Evolutionary conservation across 129 eudicot species (phyloP), one percentile per base, ranked within the genome.

Genomic region (Logfia minima): DNA sequence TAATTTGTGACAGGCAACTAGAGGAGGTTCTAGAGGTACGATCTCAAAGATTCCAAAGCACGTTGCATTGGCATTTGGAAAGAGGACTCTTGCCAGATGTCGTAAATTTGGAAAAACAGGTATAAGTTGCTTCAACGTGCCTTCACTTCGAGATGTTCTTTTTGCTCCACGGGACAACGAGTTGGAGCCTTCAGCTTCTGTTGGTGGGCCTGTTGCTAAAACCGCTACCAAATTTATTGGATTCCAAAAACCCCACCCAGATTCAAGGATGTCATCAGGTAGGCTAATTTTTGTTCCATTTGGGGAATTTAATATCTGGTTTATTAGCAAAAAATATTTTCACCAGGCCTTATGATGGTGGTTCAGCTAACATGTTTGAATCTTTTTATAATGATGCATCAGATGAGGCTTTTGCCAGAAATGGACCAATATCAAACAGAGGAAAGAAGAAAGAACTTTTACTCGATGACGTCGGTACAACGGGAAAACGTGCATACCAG

Each of bases 371-470:
- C 48, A 41, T 9, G 48, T 2, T 41, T 9, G 23, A 22, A 26
- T 3, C 29, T 60, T 75, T 65, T 69, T 69, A 72, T 75, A 82
- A 79, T 85, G 79, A 79, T 85, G 79, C 67, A 70, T 78, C 87
- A 68, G 92, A 92, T 68, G 88, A 84, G 55, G 87, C 88, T 66
- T 86, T 89, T 81, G 92, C 93, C 4, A 87, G 84, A 83, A 85
- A 80, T 28, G 98, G 96, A 43, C 93, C 98, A n/a, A 86, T 88
- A 75, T 85, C 83, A 66, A 92, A 90, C 86, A 85, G 92, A 80
- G 93, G 92, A 26, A 90, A 84, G 90, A 92, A 85, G 80, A 92
- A 83, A 74, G 98, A 92, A 81, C 86, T 92, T 29, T 69, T 84
- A 62, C 96, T 92, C 31, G 96, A 92, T 80, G 92, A 90, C 65